Evolutionary conservation across 2,329 filamentous ascomycete genomes (phyloP).

Genomic region (Colletotrichum brevisporum): DNA sequence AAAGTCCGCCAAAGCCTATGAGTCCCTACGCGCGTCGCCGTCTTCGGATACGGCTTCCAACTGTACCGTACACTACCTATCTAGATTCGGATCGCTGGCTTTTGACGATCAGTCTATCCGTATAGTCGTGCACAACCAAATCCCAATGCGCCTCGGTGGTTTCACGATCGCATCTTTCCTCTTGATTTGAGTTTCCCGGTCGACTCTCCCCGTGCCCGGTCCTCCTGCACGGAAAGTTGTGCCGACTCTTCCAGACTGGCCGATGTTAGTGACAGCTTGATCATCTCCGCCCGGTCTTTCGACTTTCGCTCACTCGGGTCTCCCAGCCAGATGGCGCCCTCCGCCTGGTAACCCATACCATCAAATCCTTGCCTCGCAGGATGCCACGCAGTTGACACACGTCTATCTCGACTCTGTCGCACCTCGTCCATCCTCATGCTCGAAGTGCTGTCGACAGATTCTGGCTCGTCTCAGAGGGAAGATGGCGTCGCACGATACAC

Average conservation of each 20-base stretch:
- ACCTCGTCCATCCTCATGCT: slow-evolving; percentile 6
- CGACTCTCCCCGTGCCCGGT: slow-evolving; percentile 14
- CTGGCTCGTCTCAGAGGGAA: background rate
- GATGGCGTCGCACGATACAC: slow-evolving; percentile 12
- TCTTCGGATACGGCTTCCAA: slow-evolving; percentile 19
- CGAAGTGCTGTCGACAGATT: background rate
- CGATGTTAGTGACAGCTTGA: slow-evolving; percentile 21
- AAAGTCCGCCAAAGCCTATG: background rate
- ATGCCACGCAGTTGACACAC: slow-evolving; percentile 12
- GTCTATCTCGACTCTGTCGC: background rate
- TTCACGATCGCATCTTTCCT: background rate
- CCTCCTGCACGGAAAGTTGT: slow-evolving; percentile 28
- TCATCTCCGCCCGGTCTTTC: slow-evolving; percentile 21
- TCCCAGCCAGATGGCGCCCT: slow-evolving; percentile 21
- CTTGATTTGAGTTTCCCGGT: slow-evolving; percentile 15
- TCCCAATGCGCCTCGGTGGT: too few relatives aligned
- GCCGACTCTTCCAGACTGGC: slow-evolving; percentile 27
- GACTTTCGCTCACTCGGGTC: slow-evolving; percentile 26
- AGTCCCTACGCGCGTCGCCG: background rate
- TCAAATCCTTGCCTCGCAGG: slow-evolving; percentile 12
- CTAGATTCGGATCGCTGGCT: background rate
- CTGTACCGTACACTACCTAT: background rate
- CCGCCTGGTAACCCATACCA: slow-evolving; percentile 16
- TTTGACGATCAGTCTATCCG: too few relatives aligned
- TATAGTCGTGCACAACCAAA: too few relatives aligned